Base-by-base conservation (phyloP, 768 basidiomycete genomes). In the Scleroderma bovista region DNA sequence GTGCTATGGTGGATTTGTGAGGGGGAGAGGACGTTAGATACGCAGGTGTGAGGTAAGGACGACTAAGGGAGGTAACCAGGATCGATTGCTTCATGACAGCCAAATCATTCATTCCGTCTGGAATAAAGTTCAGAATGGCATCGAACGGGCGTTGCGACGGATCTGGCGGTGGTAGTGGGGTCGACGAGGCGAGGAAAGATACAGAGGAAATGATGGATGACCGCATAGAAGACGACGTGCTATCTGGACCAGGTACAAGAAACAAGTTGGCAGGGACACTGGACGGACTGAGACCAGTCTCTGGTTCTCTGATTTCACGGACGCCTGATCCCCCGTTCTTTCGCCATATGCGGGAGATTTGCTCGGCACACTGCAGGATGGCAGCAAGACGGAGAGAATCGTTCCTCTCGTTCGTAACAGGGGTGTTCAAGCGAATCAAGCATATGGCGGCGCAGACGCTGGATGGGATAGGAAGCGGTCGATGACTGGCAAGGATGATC, bases 291-390 rank as follows among this genome's bases (percentile, higher is more conserved):
- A 58, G 45, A 10, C 56, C 58, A 46, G 61, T 64, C 15, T 59
- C 55, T 29, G 37, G 45, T 34, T 60, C 59, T 12, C 23, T 22
- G 41, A 59, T 50, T 32, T 60, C 61, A 32, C 58, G 54, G 6
- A 63, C 49, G 16, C 66, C 67, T 20, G 51, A 54, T n/a, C 62
- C 60, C 34, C 65, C 63, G 22, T 59, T 45, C 36, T 60, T 61
- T 3, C 71, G 60, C 72, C 72, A 74, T 11, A 61, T 22, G n/a
- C 67, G 62, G 4, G 64, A 64, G 7, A 72, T 59, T 5, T 67
- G 69, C 51, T 72, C 70, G 1, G 71, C 72, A 68, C 71, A 72
- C n/a, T 69, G 69, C 11, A 74, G 57, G 2, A 67, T 57, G 37
- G 63, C 61, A 9, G 68, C 69, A 41, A 73, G 60, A 20, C 69